Base-by-base conservation (phyloP, 441 rosid species). In the Adansonia madagascariensis region DNA sequence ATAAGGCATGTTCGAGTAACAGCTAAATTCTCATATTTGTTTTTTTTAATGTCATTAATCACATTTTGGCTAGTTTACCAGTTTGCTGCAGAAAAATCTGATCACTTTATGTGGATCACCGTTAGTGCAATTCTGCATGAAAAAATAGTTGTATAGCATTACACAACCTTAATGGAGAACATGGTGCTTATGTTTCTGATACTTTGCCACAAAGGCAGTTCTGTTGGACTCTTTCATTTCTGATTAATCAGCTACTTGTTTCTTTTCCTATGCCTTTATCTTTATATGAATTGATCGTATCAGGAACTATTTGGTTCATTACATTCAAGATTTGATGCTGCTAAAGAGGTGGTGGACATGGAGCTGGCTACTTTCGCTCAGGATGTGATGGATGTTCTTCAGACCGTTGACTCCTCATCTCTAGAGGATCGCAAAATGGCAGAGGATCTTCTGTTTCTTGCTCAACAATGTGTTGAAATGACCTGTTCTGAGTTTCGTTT, bases 221-320 rank as follows among this genome's bases (percentile, higher is more conserved):
- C 14, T 35, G 65, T 61, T 27, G 64, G 77, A 70, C 52, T 64
- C 55, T 59, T 43, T 43, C 4, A 20, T 75, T 27, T 61, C 56
- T 73, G 68, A 44, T 35, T 62, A 41, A 15, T 69, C 27, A 75
- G 7, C 59, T 70, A 24, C 65, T 70, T 69, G 49, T 49, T 77
- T 77, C 17, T 64, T 52, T 56, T 61, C 41, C 14, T 15, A 59
- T 73, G 8, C 56, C 7, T 66, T 24, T 71, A 31, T 20, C 8
- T 49, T 46, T 49, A n/a, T 71, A 52, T 79, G 75, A 62, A n/a
- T 52, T 82, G 52, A 78, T 74, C 17, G 41, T 35, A 67, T 71
- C 83, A 93, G 97, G 94, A 91, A 77, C 86, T 93, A 73, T 82
- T 93, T 81, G 92, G 89, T 74, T 87, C 91, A 57, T 79, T 91